phyloP scores from a whole-genome alignment of 495 filamentous ascomycete species.

The Stereocaulon alpinum region DNA sequence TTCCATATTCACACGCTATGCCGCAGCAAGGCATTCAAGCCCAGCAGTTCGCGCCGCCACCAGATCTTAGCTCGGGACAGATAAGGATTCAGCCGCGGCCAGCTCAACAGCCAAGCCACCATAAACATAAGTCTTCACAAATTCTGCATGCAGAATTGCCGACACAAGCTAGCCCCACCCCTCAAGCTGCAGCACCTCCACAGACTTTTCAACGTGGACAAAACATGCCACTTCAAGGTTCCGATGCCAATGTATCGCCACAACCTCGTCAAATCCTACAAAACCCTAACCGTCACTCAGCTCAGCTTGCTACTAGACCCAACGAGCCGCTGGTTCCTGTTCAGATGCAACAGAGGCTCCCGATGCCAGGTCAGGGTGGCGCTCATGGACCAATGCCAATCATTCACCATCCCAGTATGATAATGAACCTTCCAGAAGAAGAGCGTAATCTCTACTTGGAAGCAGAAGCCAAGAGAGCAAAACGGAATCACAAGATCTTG shows the following conservation, averaged over 20 bases:
- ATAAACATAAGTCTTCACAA: slow-evolving; percentile 7
- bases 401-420: slow-evolving; percentile 62
- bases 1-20: slow-evolving; percentile 1
- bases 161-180: slow-evolving; percentile 30
- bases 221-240: slow-evolving; percentile 27
- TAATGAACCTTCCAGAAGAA: slow-evolving; percentile 67
- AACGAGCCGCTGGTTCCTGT: slow-evolving; percentile 20
- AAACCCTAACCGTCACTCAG: slow-evolving; percentile 36
- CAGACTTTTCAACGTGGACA: slow-evolving; percentile 33
- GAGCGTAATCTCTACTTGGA: slow-evolving; percentile 66
- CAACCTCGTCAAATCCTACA: slow-evolving; percentile 40
- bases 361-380: slow-evolving; percentile 23
- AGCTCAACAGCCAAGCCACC: slow-evolving; percentile 7
- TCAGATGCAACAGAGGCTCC: slow-evolving; percentile 20
- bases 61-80: not conserved
- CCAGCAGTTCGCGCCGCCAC: not conserved
- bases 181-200: slow-evolving; percentile 5
- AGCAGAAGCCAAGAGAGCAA: slow-evolving; percentile 89
- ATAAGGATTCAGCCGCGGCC: slow-evolving; percentile 11
- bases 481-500: slow-evolving; percentile 97
- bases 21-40: not conserved
- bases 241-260: slow-evolving; percentile 10
- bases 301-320: slow-evolving; percentile 24
- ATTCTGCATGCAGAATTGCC: slow-evolving; percentile 30
- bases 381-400: slow-evolving; percentile 31